Percentiles rank a stretch among this genome's conserved stretches.
Evolutionary conservation across 768 basidiomycete species (phyloP).

Genomic region (Lentinula guzmanii): DNA sequence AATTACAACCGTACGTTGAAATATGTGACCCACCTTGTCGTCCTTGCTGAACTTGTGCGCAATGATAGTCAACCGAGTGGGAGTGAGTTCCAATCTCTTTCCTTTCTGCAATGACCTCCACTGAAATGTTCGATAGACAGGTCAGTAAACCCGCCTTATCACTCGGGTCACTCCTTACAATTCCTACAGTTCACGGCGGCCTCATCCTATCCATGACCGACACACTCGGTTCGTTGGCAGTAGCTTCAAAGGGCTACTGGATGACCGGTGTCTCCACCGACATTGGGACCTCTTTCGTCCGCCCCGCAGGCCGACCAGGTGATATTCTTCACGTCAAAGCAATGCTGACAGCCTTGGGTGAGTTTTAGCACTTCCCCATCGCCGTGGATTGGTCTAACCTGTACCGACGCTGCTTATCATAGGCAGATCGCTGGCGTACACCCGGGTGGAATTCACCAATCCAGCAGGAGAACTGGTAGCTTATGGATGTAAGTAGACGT

Average conservation of each 20-base stretch:
- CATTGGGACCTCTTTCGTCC: slow-evolving; percentile 72
- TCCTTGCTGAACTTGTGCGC: slow-evolving; percentile 4
- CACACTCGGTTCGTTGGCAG: slow-evolving; percentile 79
- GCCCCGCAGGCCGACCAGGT: slow-evolving; percentile 67
- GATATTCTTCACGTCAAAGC: slow-evolving; percentile 64
- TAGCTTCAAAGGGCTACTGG: slow-evolving; percentile 74
- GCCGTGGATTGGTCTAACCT: neutral
- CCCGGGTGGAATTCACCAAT: slow-evolving; percentile 70
- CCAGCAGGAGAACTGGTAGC: slow-evolving; percentile 65
- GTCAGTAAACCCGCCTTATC: neutral
- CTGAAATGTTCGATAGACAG: neutral
- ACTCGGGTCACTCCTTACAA: slow-evolving; percentile 22
- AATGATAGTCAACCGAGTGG: slow-evolving; percentile 69
- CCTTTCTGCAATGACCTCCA: neutral
- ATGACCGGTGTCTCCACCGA: slow-evolving; percentile 90
- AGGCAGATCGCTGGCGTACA: slow-evolving; percentile 81
- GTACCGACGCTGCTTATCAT: neutral
- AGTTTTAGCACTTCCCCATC: slow-evolving; percentile 2
- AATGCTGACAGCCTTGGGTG: slow-evolving; percentile 65
- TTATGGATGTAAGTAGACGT: slow-evolving; percentile 60
- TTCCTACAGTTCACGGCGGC: slow-evolving; percentile 62
- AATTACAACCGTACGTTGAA: slow-evolving; percentile 58
- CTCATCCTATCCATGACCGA: slow-evolving; percentile 79
- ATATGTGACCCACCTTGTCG: neutral
- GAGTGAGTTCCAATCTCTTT: slow-evolving; percentile 38